Evolutionary conservation across 148 eudicot genomes (phyloP).

Genomic region (Dysphania ambrosioides): DNA sequence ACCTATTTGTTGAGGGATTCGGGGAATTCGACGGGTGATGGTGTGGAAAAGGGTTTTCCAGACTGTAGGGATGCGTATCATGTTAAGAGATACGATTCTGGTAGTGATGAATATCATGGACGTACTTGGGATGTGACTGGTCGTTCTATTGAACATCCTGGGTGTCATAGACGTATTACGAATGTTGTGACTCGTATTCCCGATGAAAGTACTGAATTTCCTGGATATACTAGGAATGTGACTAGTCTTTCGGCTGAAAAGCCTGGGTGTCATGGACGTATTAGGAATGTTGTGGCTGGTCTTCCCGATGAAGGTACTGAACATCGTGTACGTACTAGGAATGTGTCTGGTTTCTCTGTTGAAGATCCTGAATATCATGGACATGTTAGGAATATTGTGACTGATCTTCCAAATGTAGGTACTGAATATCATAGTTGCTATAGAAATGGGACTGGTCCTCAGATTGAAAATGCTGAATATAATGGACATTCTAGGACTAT

Average conservation of each 20-base stretch:
- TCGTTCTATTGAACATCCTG: not conserved
- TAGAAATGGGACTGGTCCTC: not conserved
- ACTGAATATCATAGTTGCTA: not conserved
- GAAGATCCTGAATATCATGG: not conserved
- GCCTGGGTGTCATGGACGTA: not conserved
- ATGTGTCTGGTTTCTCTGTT: not conserved
- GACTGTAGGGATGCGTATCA: not conserved
- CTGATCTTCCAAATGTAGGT: not conserved
- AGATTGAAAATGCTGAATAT: not conserved
- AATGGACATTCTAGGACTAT: not conserved
- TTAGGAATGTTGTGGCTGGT: slow-evolving; percentile 14
- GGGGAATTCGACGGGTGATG: not conserved
- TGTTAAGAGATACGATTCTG: slow-evolving; percentile 8
- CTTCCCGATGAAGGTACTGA: too few relatives aligned
- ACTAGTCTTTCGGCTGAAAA: not conserved
- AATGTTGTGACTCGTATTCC: not conserved
- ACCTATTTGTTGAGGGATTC: slow-evolving; percentile 9
- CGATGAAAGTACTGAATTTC: not conserved
- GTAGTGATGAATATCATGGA: slow-evolving; percentile 10
- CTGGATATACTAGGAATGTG: not conserved
- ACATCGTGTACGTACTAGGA: not conserved
- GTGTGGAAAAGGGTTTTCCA: not conserved
- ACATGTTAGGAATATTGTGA: not conserved
- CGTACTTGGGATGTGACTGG: not conserved
- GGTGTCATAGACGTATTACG: not conserved